Base-by-base conservation (phyloP, 1,284 basidiomycete genomes). In the Golubevia sp. region DNA sequence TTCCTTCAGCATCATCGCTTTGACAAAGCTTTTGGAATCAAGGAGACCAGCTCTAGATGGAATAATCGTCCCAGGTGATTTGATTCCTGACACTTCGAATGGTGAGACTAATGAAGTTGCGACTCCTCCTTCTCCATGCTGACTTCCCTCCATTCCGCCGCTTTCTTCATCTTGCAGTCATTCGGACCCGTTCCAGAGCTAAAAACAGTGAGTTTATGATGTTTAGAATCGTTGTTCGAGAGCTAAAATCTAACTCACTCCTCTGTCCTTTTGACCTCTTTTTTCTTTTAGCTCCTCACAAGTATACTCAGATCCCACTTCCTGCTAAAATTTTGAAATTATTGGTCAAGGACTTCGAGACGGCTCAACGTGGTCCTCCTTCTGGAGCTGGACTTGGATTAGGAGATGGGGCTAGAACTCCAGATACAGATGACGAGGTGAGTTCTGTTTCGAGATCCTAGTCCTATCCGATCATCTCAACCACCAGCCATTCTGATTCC, bases 111-210 rank as follows among this genome's bases (percentile, higher is more conserved):
- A 24, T n/a, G n/a, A n/a, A n/a, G n/a, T n/a, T n/a, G n/a, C n/a
- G n/a, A n/a, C n/a, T n/a, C n/a, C n/a, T n/a, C 30, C 49, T 51
- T 51, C 21, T 13, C 7, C 7, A 21, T 18, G 48, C 21, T 63
- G 48, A 60, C 63, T 67, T 74, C 60, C 51, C 59, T 66, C 63
- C 26, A 18, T 23, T 11, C 18, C 3, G 24, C 38, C 30, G 55
- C 63, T 20, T n/a, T 53, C 53, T 8, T 56, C 56, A 44, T 34
- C 15, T 48, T 49, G 63, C 77, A 94, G 92, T 92, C 74, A 98
- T 98, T 84, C 93, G 97, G 90, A 98, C 96, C 49, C 90, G 96
- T 65, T 96, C 95, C 50, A 88, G 89, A 74, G 93, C 95, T 51
- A 92, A 90, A 86, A 87, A 87, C 70, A 91, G 93, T 95, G 52